These are phyloP conservation scores for Fomitopsis pulvina DNA, from an alignment of 768 basidiomycete species.

Conservation along the genomic window DNA sequence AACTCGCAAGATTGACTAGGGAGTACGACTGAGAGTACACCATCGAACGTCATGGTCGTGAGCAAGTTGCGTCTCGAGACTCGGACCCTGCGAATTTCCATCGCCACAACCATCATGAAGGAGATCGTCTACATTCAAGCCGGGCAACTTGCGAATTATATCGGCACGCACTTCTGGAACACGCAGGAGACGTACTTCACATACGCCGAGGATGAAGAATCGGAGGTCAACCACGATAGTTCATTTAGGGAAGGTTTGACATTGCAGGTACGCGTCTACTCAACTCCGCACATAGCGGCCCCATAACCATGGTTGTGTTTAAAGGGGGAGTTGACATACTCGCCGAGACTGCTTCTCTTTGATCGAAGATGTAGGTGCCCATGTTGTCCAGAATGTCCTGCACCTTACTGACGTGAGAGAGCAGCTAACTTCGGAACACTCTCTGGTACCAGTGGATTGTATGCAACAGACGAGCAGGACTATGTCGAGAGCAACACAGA, in stretches of 20 bases:
- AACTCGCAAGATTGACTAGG: too few relatives aligned
- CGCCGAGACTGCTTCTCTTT: slow-evolving; percentile 60
- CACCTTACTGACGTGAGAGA: not conserved
- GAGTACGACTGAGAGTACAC: too few relatives aligned
- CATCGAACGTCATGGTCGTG: not conserved
- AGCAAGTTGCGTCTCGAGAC: not conserved
- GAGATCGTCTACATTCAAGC: slow-evolving; percentile 80
- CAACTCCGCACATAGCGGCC: not conserved
- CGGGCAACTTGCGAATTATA: slow-evolving; percentile 57
- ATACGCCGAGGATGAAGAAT: slow-evolving; percentile 37
- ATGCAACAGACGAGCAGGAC: slow-evolving; percentile 20
- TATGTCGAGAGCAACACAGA: slow-evolving; percentile 3
- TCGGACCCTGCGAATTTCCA: not conserved
- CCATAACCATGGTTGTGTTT: not conserved
- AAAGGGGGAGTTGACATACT: slow-evolving; percentile 43
- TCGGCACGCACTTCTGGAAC: slow-evolving; percentile 80
- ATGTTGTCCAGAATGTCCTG: not conserved
- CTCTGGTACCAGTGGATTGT: slow-evolving; percentile 33
- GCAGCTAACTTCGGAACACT: slow-evolving; percentile 65
- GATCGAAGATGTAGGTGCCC: slow-evolving; percentile 55
- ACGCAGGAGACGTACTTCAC: slow-evolving; percentile 66
- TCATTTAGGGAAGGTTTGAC: slow-evolving; percentile 63
- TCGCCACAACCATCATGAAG: slow-evolving; percentile 39
- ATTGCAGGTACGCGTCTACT: slow-evolving; percentile 32
- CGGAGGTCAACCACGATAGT: slow-evolving; percentile 42